Conservation (phyloP, 129 eudicot genomes). For the Artemisia tridentata region DNA sequence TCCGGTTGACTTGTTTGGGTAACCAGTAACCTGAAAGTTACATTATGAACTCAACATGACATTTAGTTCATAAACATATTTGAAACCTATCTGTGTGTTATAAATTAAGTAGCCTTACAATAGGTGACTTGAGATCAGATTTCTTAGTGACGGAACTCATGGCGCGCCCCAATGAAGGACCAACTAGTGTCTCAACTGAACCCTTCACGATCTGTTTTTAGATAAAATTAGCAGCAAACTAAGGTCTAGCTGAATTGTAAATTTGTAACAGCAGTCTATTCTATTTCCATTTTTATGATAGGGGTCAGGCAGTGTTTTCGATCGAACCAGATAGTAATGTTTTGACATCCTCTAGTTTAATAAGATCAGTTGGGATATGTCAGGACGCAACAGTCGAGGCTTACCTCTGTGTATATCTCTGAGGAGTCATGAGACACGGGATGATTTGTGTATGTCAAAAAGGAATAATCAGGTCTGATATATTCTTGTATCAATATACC, state of each 20-base stretch:
- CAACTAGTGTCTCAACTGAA: constrained; percentile 48
- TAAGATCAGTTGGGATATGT: not conserved
- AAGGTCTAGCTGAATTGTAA: not conserved
- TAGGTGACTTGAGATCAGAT: constrained; percentile 42
- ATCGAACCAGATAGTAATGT: not conserved
- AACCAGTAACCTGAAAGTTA: constrained; percentile 42
- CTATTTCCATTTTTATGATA: too few species aligned
- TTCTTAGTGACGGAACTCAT: constrained; percentile 45
- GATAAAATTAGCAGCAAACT: constrained; percentile 21
- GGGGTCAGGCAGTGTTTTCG: too few species aligned
- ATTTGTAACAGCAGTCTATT: too few species aligned
- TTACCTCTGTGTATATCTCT: constrained; percentile 50
- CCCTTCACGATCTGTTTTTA: constrained; percentile 49
- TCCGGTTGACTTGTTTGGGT: constrained; percentile 50
- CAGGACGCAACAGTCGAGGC: too few species aligned
- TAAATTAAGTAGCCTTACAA: constrained; percentile 22
- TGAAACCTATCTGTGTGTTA: not conserved
- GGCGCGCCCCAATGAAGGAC: constrained; percentile 40
- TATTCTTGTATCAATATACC: constrained; percentile 52
- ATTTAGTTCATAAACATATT: not conserved
- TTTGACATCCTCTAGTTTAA: not conserved
- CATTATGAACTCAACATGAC: not conserved
- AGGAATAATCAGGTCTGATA: constrained; percentile 49
- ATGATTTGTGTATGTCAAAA: constrained; percentile 48
- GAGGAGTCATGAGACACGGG: constrained; percentile 46